A percentile compares a stretch with the other conserved stretches of the same genome.
Evolutionary conservation across 2,329 filamentous ascomycete genomes (phyloP).

Genomic region (Fusarium robinianum): DNA sequence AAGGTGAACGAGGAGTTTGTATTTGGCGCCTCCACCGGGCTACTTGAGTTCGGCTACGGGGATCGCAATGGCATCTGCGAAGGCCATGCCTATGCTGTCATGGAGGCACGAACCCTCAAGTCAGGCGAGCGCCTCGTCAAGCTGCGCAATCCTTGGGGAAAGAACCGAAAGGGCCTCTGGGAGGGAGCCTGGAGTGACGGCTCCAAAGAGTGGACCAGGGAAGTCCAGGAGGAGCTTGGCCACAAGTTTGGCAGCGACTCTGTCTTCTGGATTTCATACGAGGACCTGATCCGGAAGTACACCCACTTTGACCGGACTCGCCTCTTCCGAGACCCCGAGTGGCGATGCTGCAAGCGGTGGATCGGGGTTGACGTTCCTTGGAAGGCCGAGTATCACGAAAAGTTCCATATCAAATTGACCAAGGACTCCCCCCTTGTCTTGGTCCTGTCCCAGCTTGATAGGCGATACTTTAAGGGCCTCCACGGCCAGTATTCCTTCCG

Average conservation of each 20-base stretch:
- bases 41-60: constrained; percentile 64
- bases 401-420: constrained; percentile 59
- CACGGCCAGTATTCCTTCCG: constrained; percentile 59
- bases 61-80: constrained; percentile 60
- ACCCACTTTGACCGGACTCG: constrained; percentile 62
- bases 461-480: constrained; percentile 63
- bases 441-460: constrained; percentile 63
- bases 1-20: constrained; percentile 79
- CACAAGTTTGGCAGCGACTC: constrained; percentile 63
- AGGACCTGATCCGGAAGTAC: constrained; percentile 62
- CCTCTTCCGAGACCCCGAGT: constrained; percentile 59
- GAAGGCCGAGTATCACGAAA: constrained; percentile 62
- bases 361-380: constrained; percentile 63
- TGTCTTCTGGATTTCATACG: constrained; percentile 64
- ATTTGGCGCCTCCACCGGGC: constrained; percentile 67
- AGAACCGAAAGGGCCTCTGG: constrained; percentile 62
- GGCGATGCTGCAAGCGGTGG: constrained; percentile 61
- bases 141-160: constrained; percentile 62
- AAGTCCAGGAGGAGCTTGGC: constrained; percentile 57
- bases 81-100: constrained; percentile 60
- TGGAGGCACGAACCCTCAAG: constrained; percentile 56
- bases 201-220: constrained; percentile 61
- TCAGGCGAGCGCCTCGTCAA: constrained; percentile 59
- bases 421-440: constrained; percentile 60
- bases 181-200: constrained; percentile 61